Conservation (phyloP, 257 asterid genomes). For the Solanum sitiens region DNA sequence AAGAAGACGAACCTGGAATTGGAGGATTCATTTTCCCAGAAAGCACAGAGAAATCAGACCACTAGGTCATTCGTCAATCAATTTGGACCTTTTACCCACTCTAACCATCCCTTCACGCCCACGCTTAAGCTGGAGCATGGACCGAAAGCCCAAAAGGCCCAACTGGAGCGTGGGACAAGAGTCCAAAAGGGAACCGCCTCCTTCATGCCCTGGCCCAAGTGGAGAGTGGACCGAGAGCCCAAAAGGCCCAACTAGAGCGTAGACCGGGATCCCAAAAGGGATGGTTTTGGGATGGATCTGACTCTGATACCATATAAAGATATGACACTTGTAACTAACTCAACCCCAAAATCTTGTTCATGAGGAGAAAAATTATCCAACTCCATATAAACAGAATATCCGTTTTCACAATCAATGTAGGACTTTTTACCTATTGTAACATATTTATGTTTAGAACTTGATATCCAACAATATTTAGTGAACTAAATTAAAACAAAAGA, state of each 20-base stretch:
- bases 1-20: neutral
- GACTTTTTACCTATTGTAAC: neutral
- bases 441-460: neutral
- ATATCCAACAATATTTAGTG: neutral
- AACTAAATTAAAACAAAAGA: no score
- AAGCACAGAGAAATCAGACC: neutral
- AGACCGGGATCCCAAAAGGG: neutral
- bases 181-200: neutral
- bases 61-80: neutral
- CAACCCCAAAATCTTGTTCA: neutral
- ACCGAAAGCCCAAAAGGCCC: neutral
- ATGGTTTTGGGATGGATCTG: neutral
- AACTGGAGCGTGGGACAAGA: neutral
- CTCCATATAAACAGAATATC: no score
- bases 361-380: neutral
- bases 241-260: neutral
- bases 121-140: neutral
- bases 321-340: neutral
- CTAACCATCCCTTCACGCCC: neutral
- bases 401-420: neutral
- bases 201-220: neutral
- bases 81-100: neutral
- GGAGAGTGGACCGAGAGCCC: neutral
- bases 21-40: neutral
- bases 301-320: neutral